phyloP scores from a whole-genome alignment of 2,329 filamentous ascomycete species.

The Colletotrichum filicis region DNA sequence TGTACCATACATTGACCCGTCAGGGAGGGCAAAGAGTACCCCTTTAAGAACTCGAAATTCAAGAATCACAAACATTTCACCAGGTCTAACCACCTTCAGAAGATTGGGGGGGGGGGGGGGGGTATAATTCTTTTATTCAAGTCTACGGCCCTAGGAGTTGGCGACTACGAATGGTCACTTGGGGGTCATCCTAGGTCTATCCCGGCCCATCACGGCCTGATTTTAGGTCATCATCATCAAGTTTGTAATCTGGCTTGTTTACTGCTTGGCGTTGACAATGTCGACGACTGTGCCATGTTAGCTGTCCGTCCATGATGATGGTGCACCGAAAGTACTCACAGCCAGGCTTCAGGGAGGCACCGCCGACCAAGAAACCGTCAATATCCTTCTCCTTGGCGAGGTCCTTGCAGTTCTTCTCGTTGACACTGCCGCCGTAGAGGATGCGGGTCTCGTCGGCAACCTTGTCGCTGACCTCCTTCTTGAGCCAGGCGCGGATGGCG shows the following conservation, averaged over 20 bases:
- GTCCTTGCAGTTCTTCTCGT: constrained; percentile 97
- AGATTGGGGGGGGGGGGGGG: neutral
- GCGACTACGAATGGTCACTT: neutral
- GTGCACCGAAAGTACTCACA: constrained; percentile 66
- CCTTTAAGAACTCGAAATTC: constrained; percentile 11
- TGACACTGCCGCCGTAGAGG: constrained; percentile 96
- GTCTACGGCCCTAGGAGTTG: constrained; percentile 8
- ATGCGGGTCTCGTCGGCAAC: constrained; percentile 90
- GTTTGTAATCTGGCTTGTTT: constrained; percentile 40
- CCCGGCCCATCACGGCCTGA: neutral
- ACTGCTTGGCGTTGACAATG: constrained; percentile 68
- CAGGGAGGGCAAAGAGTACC: constrained; percentile 19
- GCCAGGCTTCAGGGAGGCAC: constrained; percentile 95
- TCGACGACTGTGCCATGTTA: constrained; percentile 59
- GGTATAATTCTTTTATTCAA: constrained; percentile 24
- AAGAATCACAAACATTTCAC: neutral
- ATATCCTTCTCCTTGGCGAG: constrained; percentile 93
- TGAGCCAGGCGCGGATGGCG: constrained; percentile 90
- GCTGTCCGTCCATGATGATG: neutral
- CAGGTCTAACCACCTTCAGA: neutral
- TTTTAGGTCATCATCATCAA: constrained; percentile 33
- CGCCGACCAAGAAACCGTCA: constrained; percentile 97
- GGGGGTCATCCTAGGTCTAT: neutral
- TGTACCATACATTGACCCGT: constrained; percentile 30
- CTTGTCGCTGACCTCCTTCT: constrained; percentile 77